Conservation (phyloP, 257 asterid species). For the Nicotiana otophora region DNA sequence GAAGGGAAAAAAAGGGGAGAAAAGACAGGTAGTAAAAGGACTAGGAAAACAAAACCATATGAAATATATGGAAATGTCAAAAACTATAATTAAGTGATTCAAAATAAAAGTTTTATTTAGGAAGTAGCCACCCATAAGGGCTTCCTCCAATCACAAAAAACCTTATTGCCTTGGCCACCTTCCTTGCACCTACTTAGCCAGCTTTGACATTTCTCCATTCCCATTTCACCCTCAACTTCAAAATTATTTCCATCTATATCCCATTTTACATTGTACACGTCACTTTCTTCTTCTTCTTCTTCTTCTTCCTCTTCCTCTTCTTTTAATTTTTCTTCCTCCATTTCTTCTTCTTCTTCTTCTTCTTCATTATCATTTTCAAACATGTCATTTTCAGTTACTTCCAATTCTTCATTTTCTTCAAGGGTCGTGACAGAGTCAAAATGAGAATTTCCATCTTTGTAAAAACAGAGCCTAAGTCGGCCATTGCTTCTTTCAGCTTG, state of each 20-base stretch:
- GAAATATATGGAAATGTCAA: neutral
- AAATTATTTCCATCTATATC: slow-evolving; percentile 27
- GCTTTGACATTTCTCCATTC: slow-evolving; percentile 36
- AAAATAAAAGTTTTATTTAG: slow-evolving; percentile 12
- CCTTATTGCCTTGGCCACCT: slow-evolving; percentile 40
- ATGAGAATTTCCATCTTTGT: slow-evolving; percentile 8
- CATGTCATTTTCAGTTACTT: slow-evolving; percentile 8
- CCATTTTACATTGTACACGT: neutral
- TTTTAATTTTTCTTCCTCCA: slow-evolving; percentile 4
- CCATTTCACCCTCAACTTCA: slow-evolving; percentile 40
- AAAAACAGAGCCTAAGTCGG: slow-evolving; percentile 49
- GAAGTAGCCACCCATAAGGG: slow-evolving; percentile 42
- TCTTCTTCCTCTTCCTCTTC: slow-evolving; percentile 14
- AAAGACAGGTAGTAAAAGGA: neutral
- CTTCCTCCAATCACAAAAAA: slow-evolving; percentile 49
- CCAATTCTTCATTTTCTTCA: slow-evolving; percentile 10
- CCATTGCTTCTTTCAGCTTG: slow-evolving; percentile 75
- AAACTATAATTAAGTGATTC: neutral
- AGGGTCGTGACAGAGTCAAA: neutral
- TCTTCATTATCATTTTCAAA: neutral
- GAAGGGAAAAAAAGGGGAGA: neutral
- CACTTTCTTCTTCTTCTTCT: slow-evolving; percentile 24
- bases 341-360: slow-evolving; percentile 4
- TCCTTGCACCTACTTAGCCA: slow-evolving; percentile 52
- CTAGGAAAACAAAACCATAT: neutral